phyloP scores from a whole-genome alignment of 352 stramenopile genomes.

The Phytophthora lateralis region DNA sequence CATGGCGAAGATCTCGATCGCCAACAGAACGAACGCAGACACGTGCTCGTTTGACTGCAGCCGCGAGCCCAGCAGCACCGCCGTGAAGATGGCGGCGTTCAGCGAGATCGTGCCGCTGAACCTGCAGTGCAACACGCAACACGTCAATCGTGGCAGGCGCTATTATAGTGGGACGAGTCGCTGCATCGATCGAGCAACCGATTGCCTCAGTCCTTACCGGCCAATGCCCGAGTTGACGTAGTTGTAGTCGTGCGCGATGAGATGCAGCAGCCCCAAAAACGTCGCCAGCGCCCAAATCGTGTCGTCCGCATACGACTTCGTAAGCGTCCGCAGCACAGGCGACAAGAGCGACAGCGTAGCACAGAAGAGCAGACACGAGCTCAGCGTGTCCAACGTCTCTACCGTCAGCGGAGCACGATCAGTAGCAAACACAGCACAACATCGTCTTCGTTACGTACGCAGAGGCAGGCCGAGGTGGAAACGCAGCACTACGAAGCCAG shows the following conservation, averaged over 20 bases:
- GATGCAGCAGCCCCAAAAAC: slow-evolving; percentile 78
- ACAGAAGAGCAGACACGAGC: slow-evolving; percentile 82
- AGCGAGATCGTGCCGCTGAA: slow-evolving; percentile 91
- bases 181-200: slow-evolving; percentile 1
- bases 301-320: slow-evolving; percentile 89
- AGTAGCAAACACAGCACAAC: not conserved
- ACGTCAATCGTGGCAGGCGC: slow-evolving; percentile 3
- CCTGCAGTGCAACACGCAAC: slow-evolving; percentile 32
- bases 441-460: slow-evolving; percentile 29
- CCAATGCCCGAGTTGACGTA: slow-evolving; percentile 86
- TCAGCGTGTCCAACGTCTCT: slow-evolving; percentile 63
- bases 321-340: slow-evolving; percentile 91
- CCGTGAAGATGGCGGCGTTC: slow-evolving; percentile 93
- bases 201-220: slow-evolving; percentile 35
- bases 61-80: slow-evolving; percentile 90
- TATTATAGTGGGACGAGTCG: slow-evolving; percentile 6
- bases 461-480: slow-evolving; percentile 40
- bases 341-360: slow-evolving; percentile 87
- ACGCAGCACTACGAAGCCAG: slow-evolving; percentile 64
- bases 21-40: slow-evolving; percentile 90
- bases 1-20: slow-evolving; percentile 91
- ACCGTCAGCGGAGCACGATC: not conserved
- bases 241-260: slow-evolving; percentile 92
- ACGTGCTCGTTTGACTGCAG: slow-evolving; percentile 92
- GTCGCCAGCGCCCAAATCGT: slow-evolving; percentile 91